A percentile compares a stretch with the other conserved stretches of the same genome.
Conservation (phyloP, 2,329 filamentous ascomycete species). For the Penicillium sp. region DNA sequence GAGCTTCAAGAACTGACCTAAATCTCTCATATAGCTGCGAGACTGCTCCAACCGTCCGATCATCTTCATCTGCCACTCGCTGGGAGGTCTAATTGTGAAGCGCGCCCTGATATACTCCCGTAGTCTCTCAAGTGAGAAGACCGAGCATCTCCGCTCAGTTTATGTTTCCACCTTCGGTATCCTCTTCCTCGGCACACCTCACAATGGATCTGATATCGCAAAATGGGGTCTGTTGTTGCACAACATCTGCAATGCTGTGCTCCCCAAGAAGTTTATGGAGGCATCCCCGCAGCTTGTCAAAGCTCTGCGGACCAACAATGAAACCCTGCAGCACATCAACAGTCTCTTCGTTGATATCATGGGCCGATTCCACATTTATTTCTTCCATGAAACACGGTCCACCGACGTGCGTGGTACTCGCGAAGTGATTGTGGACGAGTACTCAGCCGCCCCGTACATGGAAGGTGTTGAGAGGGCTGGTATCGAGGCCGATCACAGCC, state of each 20-base stretch:
- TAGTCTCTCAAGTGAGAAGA: constrained; percentile 57
- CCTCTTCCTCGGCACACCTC: constrained; percentile 74
- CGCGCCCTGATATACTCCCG: constrained; percentile 66
- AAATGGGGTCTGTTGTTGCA: constrained; percentile 67
- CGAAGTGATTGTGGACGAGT: constrained; percentile 65
- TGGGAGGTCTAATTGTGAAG: constrained; percentile 72
- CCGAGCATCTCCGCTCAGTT: constrained; percentile 65
- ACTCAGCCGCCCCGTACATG: constrained; percentile 66
- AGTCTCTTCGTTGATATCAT: constrained; percentile 69
- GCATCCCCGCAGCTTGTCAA: constrained; percentile 66
- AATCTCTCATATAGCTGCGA: constrained; percentile 30
- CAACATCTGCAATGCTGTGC: constrained; percentile 62
- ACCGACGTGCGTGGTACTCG: constrained; percentile 65
- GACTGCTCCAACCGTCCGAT: constrained; percentile 62
- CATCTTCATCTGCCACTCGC: constrained; percentile 72
- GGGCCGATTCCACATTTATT: constrained; percentile 68
- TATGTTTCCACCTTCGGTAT: constrained; percentile 74
- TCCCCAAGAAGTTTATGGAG: constrained; percentile 66
- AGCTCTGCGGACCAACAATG: constrained; percentile 70
- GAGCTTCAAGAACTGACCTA: not conserved
- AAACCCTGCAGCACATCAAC: constrained; percentile 72
- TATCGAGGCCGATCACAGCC: constrained; percentile 69
- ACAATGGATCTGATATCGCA: constrained; percentile 66
- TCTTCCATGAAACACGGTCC: constrained; percentile 72
- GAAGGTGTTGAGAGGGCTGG: constrained; percentile 70